Evolutionary conservation across 2,329 filamentous ascomycete genomes (phyloP), one percentile per base, ranked within the genome.

Genomic region (Trichoderma cornu-damae): DNA sequence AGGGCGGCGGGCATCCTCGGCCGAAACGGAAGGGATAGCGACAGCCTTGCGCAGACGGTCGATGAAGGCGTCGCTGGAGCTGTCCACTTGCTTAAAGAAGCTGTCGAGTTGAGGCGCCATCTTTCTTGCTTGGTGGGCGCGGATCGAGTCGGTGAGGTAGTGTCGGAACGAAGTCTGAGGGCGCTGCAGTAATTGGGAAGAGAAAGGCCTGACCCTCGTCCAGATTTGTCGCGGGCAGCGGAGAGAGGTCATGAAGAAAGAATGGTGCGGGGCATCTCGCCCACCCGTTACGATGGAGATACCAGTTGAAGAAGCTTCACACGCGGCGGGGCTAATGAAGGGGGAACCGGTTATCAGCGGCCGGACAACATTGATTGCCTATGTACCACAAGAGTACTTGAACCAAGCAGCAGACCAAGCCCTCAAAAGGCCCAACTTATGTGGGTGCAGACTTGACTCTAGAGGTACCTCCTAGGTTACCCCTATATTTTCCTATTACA

Each of bases 21-120:
- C 89, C 32, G 93, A 97, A 71, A 99, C 82, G 62, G 94, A 99
- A 18, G 94, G 94, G 67, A 99, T 99, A 52, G 92, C 93, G 60
- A 99, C 94, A 55, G 94, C 94, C 74, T 92, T 85, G 69, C 89
- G 83, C 60, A 99, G 84, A 66, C 93, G 87, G 67, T 95, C 88
- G 73, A 96, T 95, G 77, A 96, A 96, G 70, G 84, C 79, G 64
- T 86, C 83, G 50, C 90, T 82, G 67, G 92, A 80, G 70, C 76
- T 77, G 74, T 96, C 91, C 67, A 96, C 90, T 82, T 96, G 86
- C 76, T 90, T 86, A 81, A 96, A 97, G 80, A 88, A 97, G 62
- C 86, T 81, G 73, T 96, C 90, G 65, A 99, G 85, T 73, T 95
- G 84, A 61, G 91, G 90, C 58, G 90, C 90, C 89, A 96, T 96